Evolutionary conservation across 495 filamentous ascomycete genomes (phyloP), one percentile per base, ranked within the genome.

Genomic region (Polyplosphaeria fusca): DNA sequence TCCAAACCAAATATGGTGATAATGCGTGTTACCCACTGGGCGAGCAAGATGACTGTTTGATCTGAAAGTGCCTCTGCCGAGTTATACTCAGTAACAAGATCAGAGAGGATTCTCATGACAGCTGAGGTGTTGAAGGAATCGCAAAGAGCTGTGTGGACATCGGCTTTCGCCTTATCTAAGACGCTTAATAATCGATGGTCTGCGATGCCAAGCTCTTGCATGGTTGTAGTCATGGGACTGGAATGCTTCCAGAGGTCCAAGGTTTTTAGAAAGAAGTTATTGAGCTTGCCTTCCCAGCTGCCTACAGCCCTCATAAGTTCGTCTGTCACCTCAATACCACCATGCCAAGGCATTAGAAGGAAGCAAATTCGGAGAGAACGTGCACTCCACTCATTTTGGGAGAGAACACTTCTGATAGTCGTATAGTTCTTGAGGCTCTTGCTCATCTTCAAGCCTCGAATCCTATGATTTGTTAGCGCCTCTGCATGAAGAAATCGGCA

Each of bases 351-450:
- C 41, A 89, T 87, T 45, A 95, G 80, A 26, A 98, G 68, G 74
- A 98, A 95, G 7, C 93, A 85, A 44, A 96, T 87, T 24, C 93
- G 77, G 72, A 97, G 76, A 24, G 80, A 80, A 32, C 93, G 81
- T 0, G 93, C 74, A 0, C 87, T 95, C 79, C 88, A 96, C 19
- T 84, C 85, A 16, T 81, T 81, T 3, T 76, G 73, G 5, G 77
- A 78, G 0, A 98, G 75, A 0, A 90, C 90, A 61, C 93, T 86
- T 7, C 86, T 81, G 56, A 98, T 95, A 0, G 93, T 95, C n/a
- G 87, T 89, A 70, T 96, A 98, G 72, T 96, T 98, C 76, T 98
- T 97, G 52, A 97, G 69, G 4, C 82, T 87, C 72, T 97, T 96
- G 45, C 84, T 88, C 93, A 98, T 98, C 69, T 98, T 98, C 5